A percentile compares a stretch with the other conserved stretches of the same genome.
phyloP scores from a whole-genome alignment of 805 yeast genomes.

The Cyberlindnera lachancei region DNA sequence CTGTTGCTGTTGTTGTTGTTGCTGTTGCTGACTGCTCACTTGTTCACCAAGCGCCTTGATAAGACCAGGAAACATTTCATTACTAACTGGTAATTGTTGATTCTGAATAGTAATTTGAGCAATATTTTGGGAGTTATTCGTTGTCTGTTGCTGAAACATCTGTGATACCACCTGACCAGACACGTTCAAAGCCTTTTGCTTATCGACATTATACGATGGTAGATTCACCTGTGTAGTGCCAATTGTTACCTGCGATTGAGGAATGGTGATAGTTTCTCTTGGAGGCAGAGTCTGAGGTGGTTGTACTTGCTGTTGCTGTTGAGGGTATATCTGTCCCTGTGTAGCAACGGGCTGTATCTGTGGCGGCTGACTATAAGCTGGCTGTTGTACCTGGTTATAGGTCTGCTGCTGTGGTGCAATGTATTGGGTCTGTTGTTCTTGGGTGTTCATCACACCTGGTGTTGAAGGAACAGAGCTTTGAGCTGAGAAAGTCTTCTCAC shows the following conservation, averaged over 20 bases:
- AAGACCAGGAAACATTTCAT: not conserved
- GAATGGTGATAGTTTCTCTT: conserved; percentile 6
- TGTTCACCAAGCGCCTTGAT: not conserved
- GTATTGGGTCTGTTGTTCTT: conserved; percentile 1
- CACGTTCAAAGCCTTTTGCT: conserved; percentile 10
- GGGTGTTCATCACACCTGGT: not conserved
- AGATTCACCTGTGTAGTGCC: conserved; percentile 9
- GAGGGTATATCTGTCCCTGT: conserved; percentile 1
- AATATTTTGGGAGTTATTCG: not conserved
- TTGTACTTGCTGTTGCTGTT: conserved; percentile 1
- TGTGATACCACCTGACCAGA: conserved; percentile 9
- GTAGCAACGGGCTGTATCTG: conserved; percentile 1
- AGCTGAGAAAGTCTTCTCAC: conserved; percentile 11
- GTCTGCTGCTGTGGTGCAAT: not conserved
- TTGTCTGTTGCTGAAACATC: conserved; percentile 2
- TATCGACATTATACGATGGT: conserved; percentile 11
- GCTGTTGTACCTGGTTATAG: conserved; percentile 9
- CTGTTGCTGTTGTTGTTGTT: not conserved
- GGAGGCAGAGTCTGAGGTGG: not conserved
- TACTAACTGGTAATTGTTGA: not conserved
- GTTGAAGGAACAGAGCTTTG: conserved; percentile 1
- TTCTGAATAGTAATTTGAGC: not conserved
- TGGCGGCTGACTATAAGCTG: conserved; percentile 1
- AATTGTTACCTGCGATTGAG: conserved; percentile 9
- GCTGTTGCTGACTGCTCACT: not conserved